Base-by-base conservation (phyloP, 768 basidiomycete species). In the Multifurca ochricompacta region DNA sequence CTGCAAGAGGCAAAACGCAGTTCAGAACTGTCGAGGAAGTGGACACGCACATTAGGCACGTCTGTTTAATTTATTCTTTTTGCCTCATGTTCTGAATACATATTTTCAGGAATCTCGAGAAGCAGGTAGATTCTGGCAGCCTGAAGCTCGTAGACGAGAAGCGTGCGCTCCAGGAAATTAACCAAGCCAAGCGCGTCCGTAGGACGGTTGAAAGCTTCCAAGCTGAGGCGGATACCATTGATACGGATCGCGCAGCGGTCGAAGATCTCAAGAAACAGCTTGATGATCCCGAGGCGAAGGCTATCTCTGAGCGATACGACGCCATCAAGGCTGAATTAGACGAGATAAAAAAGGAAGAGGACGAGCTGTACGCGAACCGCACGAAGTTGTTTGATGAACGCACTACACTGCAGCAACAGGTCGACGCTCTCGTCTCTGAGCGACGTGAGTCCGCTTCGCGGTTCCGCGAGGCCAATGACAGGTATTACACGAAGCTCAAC, bases 111-210 rank as follows among this genome's bases (percentile, higher is more conserved):
- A 75, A 83, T 57, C 74, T 96, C 56, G 90, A 98, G 46, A 85
- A 81, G 65, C 88, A 92, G 67, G 84, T 99, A 49, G 95, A 98
- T 66, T 90, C 90, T 4, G 95, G 95, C 23, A 81, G 64, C 54
- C 77, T 99, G 78, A 96, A 91, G 67, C 77, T 98, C 54, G 92
- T 84, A 25, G 94, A 96, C 53, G 96, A 99, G 71, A 97, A 96
- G 72, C 85, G 91, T 48, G 89, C 93, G 4, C 77, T 99, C n/a
- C 78, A 81, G 60, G 95, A 98, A 63, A 95, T 99, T 58, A 80
- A 77, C 58, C 76, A 77, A 40, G 72, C 76, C 58, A 89, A 80
- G 65, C 85, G 91, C 39, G 76, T 70, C 54, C 83, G 91, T 48
- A 83, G 77, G 66, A 71, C 73, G 11, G 82, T 98, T 54, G 93